Percentiles rank a stretch among this genome's conserved stretches.
These are phyloP conservation scores for Penicillium sp. DNA, from an alignment of 2,329 filamentous ascomycete species.

Conservation along the genomic window DNA sequence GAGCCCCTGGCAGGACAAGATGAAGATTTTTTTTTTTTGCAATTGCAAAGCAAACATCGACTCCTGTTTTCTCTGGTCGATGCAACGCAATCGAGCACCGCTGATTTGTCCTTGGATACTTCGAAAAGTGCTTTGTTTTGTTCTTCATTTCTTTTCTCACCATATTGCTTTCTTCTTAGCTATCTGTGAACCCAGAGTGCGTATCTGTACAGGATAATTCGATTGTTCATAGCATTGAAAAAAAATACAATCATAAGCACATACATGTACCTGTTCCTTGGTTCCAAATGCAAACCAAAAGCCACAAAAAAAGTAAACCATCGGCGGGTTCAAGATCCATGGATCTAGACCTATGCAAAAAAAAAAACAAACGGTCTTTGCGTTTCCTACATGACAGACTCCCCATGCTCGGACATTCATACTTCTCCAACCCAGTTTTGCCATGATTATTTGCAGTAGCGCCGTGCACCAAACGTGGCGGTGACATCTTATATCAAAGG, in stretches of 20 bases:
- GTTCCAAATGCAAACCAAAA: background rate
- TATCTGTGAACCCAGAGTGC: conserved; percentile 5
- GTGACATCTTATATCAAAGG: conserved; percentile 20
- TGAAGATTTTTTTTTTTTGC: background rate
- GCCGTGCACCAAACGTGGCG: conserved; percentile 22
- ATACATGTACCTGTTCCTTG: background rate
- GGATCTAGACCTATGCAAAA: background rate
- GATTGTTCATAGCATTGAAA: background rate
- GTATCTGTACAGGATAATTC: background rate
- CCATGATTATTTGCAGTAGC: conserved; percentile 23
- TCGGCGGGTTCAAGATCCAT: background rate
- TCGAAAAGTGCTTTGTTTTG: conserved; percentile 11
- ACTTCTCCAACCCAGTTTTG: background rate
- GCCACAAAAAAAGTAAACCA: background rate
- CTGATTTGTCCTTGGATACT: conserved; percentile 9
- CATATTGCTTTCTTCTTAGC: background rate
- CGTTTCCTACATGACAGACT: conserved; percentile 6
- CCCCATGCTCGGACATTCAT: background rate
- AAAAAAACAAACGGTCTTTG: background rate
- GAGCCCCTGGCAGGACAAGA: background rate
- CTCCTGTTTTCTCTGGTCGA: conserved; percentile 4
- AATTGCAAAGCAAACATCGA: conserved; percentile 1
- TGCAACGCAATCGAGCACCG: conserved; percentile 4
- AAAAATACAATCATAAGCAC: background rate
- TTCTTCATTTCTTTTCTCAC: background rate